phyloP scores from a whole-genome alignment of 2,329 filamentous ascomycete species.

The Pseudogymnoascus verrucosus region DNA sequence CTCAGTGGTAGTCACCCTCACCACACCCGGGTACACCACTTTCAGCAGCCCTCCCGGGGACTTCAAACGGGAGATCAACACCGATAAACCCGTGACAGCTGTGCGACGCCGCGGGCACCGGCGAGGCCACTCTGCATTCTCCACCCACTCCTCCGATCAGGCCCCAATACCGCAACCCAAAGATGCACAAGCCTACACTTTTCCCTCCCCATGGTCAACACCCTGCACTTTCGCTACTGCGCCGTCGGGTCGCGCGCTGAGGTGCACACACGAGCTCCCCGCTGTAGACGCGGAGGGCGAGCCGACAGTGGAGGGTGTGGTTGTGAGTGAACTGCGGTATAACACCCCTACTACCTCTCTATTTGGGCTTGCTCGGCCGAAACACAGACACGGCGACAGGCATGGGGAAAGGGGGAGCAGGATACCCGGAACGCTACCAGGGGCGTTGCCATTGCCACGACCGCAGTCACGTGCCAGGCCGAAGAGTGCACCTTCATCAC shows the following conservation, averaged over 20 bases:
- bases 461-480: not conserved
- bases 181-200: constrained; percentile 55
- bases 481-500: not conserved
- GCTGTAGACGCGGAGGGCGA: constrained; percentile 14
- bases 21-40: constrained; percentile 26
- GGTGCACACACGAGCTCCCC: constrained; percentile 62
- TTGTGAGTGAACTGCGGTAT: constrained; percentile 79
- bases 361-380: constrained; percentile 29
- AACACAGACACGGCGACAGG: constrained; percentile 17
- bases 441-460: not conserved
- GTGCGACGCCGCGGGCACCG: not conserved
- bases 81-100: not conserved
- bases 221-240: constrained; percentile 79
- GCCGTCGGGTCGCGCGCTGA: constrained; percentile 63
- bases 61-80: not conserved
- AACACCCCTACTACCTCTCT: constrained; percentile 44
- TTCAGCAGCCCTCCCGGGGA: constrained; percentile 15
- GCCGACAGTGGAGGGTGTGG: not conserved
- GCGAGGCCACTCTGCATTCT: not conserved
- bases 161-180: constrained; percentile 9
- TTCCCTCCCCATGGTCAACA: constrained; percentile 79
- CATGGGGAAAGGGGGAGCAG: not conserved
- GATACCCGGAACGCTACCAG: not conserved
- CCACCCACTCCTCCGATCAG: constrained; percentile 6
- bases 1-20: constrained; percentile 26